These are phyloP conservation scores for Suhomyces wounanorum DNA, from an alignment of 1,139 yeast genomes.

Conservation along the genomic window DNA sequence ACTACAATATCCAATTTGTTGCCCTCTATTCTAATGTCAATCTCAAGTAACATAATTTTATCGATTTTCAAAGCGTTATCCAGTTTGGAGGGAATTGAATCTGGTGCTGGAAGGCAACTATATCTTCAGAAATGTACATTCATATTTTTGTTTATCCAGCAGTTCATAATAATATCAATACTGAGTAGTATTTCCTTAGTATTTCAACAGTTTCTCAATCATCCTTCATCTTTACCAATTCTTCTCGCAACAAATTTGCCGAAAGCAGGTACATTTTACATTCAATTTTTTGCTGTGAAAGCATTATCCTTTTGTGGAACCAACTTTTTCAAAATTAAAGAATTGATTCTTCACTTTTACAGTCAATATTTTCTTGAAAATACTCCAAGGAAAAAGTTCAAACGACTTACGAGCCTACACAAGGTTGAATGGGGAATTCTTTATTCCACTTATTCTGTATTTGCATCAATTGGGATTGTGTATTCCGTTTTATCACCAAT, in stretches of 20 bases:
- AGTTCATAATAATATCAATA: conserved; percentile 80
- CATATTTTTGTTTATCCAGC: conserved; percentile 73
- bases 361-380: conserved; percentile 39
- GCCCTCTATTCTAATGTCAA: conserved; percentile 61
- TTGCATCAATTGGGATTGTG: conserved; percentile 74
- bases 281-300: conserved; percentile 69
- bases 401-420: conserved; percentile 45
- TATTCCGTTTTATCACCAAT: conserved; percentile 80
- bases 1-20: conserved; percentile 57
- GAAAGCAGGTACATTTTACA: conserved; percentile 79
- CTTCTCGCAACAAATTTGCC: conserved; percentile 76
- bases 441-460: conserved; percentile 73
- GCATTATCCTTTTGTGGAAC: conserved; percentile 76
- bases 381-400: conserved; percentile 63
- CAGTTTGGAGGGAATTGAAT: conserved; percentile 50
- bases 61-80: conserved; percentile 51
- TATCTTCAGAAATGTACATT: conserved; percentile 71
- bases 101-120: conserved; percentile 58
- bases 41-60: conserved; percentile 59
- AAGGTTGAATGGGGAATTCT: conserved; percentile 72
- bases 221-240: conserved; percentile 72
- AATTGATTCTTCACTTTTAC: conserved; percentile 43
- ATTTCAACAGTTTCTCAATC: conserved; percentile 61
- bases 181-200: conserved; percentile 78
- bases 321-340: conserved; percentile 57